Evolutionary conservation across 140 eudicot genomes (phyloP).

Genomic region (Bidens hawaiensis): DNA sequence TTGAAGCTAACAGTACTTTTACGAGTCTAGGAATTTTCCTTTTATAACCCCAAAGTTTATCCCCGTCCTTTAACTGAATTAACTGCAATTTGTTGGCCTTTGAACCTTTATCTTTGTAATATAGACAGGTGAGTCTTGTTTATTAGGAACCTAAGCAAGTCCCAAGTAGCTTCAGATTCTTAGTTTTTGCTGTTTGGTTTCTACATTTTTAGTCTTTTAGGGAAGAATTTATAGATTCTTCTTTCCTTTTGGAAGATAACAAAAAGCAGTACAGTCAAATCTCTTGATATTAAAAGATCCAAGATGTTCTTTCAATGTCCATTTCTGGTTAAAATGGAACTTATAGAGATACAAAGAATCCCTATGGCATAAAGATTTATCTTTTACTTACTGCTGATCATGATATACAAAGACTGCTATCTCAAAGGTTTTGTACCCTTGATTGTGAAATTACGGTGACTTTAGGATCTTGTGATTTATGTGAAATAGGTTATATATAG

Average conservation of each 20-base stretch:
- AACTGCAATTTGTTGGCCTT: background rate
- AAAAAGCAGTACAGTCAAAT: background rate
- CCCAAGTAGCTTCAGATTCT: background rate
- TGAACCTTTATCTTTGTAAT: background rate
- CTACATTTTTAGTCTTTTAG: background rate
- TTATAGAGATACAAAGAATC: background rate
- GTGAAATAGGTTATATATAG: background rate
- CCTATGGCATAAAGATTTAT: background rate
- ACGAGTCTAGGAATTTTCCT: constrained; percentile 3
- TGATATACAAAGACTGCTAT: background rate
- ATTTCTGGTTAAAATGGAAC: background rate
- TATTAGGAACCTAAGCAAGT: background rate
- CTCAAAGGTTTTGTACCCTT: background rate
- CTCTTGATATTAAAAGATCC: background rate
- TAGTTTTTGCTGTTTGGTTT: background rate
- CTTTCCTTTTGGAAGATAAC: background rate
- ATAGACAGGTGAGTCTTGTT: background rate
- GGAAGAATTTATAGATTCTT: background rate
- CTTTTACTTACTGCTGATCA: too few relatives aligned
- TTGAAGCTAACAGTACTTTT: background rate
- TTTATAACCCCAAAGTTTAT: background rate
- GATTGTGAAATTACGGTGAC: background rate
- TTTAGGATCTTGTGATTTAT: background rate
- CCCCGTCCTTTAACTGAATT: background rate
- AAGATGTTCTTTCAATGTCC: background rate